A percentile compares a stretch with the other conserved stretches of the same genome.
Conservation (phyloP, 2,329 filamentous ascomycete genomes). For the Fusarium burgessii region DNA sequence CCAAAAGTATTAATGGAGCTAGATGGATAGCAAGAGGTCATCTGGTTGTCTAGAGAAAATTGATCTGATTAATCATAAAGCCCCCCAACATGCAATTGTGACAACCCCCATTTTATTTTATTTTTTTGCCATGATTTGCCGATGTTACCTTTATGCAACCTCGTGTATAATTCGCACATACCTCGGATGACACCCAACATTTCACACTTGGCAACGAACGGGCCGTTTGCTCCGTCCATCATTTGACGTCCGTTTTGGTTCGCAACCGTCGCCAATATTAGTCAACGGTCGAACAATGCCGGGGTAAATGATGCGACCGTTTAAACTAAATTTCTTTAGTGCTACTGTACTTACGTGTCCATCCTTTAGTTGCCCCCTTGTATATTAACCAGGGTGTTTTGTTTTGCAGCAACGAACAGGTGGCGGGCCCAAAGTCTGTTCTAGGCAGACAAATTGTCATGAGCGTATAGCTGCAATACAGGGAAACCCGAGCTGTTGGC, state of each 20-base stretch:
- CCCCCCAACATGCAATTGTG: not conserved
- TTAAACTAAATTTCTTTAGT: not conserved
- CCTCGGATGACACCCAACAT: not conserved
- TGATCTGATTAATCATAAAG: not conserved
- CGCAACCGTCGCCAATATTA: not conserved
- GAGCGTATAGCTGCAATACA: not conserved
- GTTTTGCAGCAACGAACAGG: constrained; percentile 5
- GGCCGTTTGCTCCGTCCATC: not conserved
- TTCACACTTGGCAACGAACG: not conserved
- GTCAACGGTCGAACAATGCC: not conserved
- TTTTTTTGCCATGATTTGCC: not conserved
- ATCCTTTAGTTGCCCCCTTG: not conserved
- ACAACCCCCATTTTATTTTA: not conserved
- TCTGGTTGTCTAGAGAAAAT: not conserved
- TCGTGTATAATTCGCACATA: not conserved
- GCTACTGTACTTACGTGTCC: constrained; percentile 6
- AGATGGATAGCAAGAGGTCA: not conserved
- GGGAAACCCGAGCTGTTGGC: constrained; percentile 22
- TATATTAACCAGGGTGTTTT: not conserved
- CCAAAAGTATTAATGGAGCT: not conserved
- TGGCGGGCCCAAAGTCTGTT: not conserved
- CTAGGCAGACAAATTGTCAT: not conserved
- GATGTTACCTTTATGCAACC: not conserved
- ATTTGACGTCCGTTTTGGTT: not conserved
- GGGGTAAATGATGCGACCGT: constrained; percentile 9